Conservation (phyloP, 768 basidiomycete species). For the Tricholoma bakamatsutake region DNA sequence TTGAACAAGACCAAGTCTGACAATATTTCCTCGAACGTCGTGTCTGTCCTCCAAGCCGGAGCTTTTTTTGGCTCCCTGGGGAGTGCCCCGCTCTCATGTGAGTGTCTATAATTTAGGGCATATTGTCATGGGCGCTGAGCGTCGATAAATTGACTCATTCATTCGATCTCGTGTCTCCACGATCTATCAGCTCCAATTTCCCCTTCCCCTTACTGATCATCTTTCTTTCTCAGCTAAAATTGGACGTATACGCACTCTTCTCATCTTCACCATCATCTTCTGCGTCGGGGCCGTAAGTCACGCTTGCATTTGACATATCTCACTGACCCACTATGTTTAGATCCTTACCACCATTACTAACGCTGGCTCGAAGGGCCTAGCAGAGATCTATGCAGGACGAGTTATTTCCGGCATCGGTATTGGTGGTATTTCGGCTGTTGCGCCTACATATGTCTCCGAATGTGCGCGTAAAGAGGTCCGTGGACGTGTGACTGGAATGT, state of each 20-base stretch:
- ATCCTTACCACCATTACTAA: slow-evolving; percentile 65
- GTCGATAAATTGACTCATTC: background rate
- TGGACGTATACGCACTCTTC: slow-evolving; percentile 63
- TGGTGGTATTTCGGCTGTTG: slow-evolving; percentile 74
- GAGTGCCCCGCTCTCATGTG: slow-evolving; percentile 1
- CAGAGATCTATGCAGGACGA: slow-evolving; percentile 75
- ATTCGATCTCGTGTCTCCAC: background rate
- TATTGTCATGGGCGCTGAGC: background rate
- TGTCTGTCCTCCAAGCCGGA: slow-evolving; percentile 4
- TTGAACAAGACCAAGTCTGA: background rate
- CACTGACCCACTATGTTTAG: slow-evolving; percentile 27
- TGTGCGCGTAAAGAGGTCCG: slow-evolving; percentile 84
- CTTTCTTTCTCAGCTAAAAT: slow-evolving; percentile 39
- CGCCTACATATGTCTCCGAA: slow-evolving; percentile 84
- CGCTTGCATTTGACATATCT: background rate
- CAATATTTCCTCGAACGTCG: slow-evolving; percentile 1
- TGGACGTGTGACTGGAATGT: slow-evolving; percentile 78
- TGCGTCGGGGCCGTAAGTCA: slow-evolving; percentile 59
- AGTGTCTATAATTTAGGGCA: background rate
- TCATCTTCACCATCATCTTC: slow-evolving; percentile 60
- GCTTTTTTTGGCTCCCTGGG: slow-evolving; percentile 2
- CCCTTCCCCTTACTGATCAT: background rate
- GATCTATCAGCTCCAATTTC: background rate
- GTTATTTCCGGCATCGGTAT: slow-evolving; percentile 79
- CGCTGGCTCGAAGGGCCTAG: slow-evolving; percentile 49